Conservation (phyloP, 768 basidiomycete genomes). For the Serpula lacrymans region DNA sequence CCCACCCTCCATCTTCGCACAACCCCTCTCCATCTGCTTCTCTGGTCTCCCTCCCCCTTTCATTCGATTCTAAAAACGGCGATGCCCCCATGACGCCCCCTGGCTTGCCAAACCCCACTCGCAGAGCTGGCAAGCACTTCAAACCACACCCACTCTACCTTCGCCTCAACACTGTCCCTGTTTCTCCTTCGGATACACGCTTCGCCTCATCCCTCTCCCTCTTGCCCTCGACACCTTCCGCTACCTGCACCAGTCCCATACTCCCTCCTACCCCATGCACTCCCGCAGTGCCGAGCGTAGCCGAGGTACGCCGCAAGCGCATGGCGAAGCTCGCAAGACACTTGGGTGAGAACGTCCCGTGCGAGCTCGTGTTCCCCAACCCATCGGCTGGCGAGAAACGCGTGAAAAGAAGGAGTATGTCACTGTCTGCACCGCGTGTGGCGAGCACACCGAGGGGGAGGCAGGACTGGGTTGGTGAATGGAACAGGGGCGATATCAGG, state of each 20-base stretch:
- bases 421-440: slow-evolving; percentile 10
- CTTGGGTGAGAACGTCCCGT: slow-evolving; percentile 56
- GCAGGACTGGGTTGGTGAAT: slow-evolving; percentile 36
- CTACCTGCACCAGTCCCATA: slow-evolving; percentile 5
- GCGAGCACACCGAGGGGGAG: slow-evolving; percentile 7
- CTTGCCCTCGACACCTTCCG: slow-evolving; percentile 7
- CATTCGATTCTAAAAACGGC: too few relatives aligned
- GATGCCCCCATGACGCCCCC: slow-evolving; percentile 12
- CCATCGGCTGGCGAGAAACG: not conserved
- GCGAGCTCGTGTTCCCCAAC: slow-evolving; percentile 46
- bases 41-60: slow-evolving; percentile 10
- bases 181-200: slow-evolving; percentile 10
- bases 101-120: slow-evolving; percentile 15
- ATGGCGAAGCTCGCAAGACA: slow-evolving; percentile 58
- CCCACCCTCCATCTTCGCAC: slow-evolving; percentile 9
- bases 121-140: slow-evolving; percentile 7
- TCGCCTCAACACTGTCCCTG: slow-evolving; percentile 15
- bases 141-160: slow-evolving; percentile 20
- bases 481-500: slow-evolving; percentile 36
- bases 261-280: slow-evolving; percentile 17
- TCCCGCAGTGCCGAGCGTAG: slow-evolving; percentile 19
- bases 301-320: slow-evolving; percentile 40
- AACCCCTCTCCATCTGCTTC: slow-evolving; percentile 15
- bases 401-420: slow-evolving; percentile 10
- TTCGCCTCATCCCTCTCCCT: slow-evolving; percentile 9